Evolutionary conservation across 306 rosid species (phyloP).

Genomic region (Calophaca sinica): DNA sequence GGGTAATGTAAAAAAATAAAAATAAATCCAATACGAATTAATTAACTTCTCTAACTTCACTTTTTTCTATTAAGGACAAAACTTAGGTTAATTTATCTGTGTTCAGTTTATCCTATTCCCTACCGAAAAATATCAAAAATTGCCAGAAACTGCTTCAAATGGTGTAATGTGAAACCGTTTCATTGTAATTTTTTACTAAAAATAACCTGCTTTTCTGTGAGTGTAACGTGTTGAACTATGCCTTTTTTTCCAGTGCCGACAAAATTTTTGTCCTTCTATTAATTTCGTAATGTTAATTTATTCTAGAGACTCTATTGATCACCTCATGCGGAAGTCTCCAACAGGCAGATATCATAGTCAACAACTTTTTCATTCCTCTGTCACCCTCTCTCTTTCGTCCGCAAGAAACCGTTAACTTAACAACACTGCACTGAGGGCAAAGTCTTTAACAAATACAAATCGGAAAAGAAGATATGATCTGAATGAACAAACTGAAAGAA

Average conservation of each 20-base stretch:
- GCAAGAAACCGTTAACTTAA: constrained; percentile 44
- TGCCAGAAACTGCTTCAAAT: too few relatives aligned
- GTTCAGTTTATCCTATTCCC: too few relatives aligned
- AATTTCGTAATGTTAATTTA: not conserved
- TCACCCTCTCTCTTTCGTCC: constrained; percentile 25
- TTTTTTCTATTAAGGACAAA: too few relatives aligned
- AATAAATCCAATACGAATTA: not conserved
- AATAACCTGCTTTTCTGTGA: too few relatives aligned
- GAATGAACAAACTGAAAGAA: not conserved
- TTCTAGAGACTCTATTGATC: not conserved
- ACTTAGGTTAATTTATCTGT: too few relatives aligned
- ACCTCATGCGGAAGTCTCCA: constrained; percentile 44
- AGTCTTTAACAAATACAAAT: not conserved
- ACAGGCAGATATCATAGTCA: constrained; percentile 49
- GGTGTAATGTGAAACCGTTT: too few relatives aligned
- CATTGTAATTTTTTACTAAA: too few relatives aligned
- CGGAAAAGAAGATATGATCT: not conserved
- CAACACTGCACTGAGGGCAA: not conserved
- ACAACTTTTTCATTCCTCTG: constrained; percentile 27
- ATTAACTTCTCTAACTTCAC: not conserved
- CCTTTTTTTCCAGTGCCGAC: too few relatives aligned
- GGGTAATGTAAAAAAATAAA: too few relatives aligned
- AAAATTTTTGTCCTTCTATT: not conserved
- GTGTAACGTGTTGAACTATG: too few relatives aligned
- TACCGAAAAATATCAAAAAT: too few relatives aligned